Conservation (phyloP, 208 protist species). For the Herpetomonas samuelpessoai region DNA sequence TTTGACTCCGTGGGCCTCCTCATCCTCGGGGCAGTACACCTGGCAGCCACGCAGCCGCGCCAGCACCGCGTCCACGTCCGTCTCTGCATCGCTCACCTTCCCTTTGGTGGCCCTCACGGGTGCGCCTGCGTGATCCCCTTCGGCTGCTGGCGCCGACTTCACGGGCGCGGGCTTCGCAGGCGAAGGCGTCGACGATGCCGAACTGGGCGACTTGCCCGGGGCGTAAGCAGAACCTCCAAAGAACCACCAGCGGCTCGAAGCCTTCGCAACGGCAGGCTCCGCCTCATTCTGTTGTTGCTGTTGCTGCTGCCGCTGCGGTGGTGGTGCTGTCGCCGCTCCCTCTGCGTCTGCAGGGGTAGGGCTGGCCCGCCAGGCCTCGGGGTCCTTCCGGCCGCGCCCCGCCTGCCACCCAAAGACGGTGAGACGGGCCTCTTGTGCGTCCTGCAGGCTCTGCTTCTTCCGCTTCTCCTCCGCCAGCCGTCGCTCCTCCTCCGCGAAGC, state of each 20-base stretch:
- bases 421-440: slow-evolving; percentile 12
- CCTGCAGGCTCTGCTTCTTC: slow-evolving; percentile 10
- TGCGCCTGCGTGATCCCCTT: no score
- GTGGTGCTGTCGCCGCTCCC: slow-evolving; percentile 11
- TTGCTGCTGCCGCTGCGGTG: background rate
- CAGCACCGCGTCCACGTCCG: slow-evolving; percentile 56
- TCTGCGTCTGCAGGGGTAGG: background rate
- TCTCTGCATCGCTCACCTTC: slow-evolving; percentile 45
- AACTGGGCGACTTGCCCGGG: background rate
- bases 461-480: slow-evolving; percentile 7
- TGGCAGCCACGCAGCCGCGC: slow-evolving; percentile 59
- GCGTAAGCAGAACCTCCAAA: slow-evolving; percentile 18
- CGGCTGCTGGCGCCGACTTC: slow-evolving; percentile 7
- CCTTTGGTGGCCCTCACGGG: background rate
- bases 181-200: slow-evolving; percentile 3
- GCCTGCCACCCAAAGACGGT: slow-evolving; percentile 3
- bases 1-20: slow-evolving; percentile 9
- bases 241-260: slow-evolving; percentile 12
- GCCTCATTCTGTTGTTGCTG: slow-evolving; percentile 5
- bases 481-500: slow-evolving; percentile 32
- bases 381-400: slow-evolving; percentile 3
- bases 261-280: background rate
- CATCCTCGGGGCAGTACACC: slow-evolving; percentile 83
- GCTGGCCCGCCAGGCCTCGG: slow-evolving; percentile 4
- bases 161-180: background rate